Evolutionary conservation across 176 grass and related monocot species (phyloP).

Genomic region (Phyllostachys edulis): DNA sequence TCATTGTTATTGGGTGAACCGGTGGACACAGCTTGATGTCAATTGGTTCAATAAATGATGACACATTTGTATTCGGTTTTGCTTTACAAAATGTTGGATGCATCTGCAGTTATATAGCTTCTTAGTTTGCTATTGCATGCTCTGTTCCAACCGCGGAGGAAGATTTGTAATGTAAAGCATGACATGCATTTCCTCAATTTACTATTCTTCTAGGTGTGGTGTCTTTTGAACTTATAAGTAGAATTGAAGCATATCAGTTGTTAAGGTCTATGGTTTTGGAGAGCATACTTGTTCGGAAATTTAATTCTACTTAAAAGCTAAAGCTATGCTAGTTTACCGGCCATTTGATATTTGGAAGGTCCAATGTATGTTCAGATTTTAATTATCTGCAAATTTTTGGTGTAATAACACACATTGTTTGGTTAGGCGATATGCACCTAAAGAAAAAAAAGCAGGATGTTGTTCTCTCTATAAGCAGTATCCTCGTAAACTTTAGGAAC

Average conservation of each 20-base stretch:
- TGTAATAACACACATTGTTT: too few species aligned
- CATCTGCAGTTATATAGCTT: not conserved
- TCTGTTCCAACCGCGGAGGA: not conserved
- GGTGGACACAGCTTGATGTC: slow-evolving; percentile 30
- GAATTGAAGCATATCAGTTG: too few species aligned
- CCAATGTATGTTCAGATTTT: not conserved
- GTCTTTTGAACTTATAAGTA: not conserved
- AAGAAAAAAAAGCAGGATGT: slow-evolving; percentile 47
- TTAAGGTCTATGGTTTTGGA: too few species aligned
- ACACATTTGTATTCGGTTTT: slow-evolving; percentile 20
- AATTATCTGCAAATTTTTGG: not conserved
- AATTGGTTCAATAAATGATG: slow-evolving; percentile 62
- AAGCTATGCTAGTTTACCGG: not conserved
- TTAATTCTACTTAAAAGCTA: too few species aligned
- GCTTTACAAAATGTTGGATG: not conserved
- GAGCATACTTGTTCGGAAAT: too few species aligned
- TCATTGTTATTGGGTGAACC: slow-evolving; percentile 66
- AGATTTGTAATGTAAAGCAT: not conserved
- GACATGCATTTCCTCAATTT: not conserved
- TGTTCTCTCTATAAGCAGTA: too few species aligned
- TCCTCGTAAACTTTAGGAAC: slow-evolving; percentile 60
- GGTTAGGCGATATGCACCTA: not conserved
- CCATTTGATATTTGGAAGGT: not conserved
- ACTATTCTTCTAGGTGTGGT: not conserved
- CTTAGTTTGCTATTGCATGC: not conserved